Base-by-base conservation (phyloP, 2,329 filamentous ascomycete species). In the Elsinoe arachidis region DNA sequence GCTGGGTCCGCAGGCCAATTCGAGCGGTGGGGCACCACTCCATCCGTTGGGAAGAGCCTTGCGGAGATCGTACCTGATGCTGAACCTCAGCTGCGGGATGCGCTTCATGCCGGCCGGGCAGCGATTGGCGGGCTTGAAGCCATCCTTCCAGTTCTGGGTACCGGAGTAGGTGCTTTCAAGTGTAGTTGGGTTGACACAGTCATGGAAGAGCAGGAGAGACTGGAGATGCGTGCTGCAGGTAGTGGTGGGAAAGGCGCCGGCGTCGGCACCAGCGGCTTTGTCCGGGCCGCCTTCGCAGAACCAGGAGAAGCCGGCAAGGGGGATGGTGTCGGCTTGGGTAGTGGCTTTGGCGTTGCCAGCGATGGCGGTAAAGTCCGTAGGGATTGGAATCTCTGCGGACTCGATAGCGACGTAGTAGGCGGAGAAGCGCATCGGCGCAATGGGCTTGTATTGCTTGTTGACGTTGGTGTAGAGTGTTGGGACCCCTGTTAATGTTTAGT, bases 51-150 rank as follows among this genome's bases (percentile, higher is more conserved):
- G 73, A 3, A 78, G 62, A 1, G 65, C 66, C 46, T 71, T 72
- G 57, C 74, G 71, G 5, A 76, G 64, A 57, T 78, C 76, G 63
- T 76, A 78, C 39, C 75, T 73, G 59, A 77, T 73, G 43, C 70
- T 73, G 67, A 77, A 77, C 51, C 76, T 72, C 6, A 78, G 70
- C 62, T 75, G 74, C 3, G 75, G 73, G 68, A 78, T 77, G 4
- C 69, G 67, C 63, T 74, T 74, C 69, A 73, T 76, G 59, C 70
- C 72, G 10, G 62, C 59, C 1, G 76, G 76, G 60, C 76, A 78
- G 34, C 65, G 64, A 61, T 73, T 49, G 37, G 57, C 26, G 23
- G 37, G 52, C 49, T 66, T 63, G 23, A 62, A 59, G 37, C 63
- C 63, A 60, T 66, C 63, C 59, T 73, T 70, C 55, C 55, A 57